Conservation (phyloP, 2,329 filamentous ascomycete genomes). For the Botrytis tulipae region DNA sequence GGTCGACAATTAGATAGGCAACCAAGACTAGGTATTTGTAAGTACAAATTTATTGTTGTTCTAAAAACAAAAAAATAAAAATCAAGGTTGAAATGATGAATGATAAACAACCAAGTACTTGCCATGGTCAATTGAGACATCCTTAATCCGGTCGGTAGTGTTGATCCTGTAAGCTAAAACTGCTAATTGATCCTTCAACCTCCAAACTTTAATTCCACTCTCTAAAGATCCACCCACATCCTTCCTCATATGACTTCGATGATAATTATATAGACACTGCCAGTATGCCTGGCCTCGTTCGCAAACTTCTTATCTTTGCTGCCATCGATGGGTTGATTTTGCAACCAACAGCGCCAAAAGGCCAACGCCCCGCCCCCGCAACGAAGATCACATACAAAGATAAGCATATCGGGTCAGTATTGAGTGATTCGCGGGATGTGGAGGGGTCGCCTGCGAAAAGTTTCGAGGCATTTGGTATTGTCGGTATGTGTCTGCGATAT, state of each 20-base stretch:
- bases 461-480: constrained; percentile 41
- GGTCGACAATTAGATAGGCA: neutral
- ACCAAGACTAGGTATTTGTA: neutral
- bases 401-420: constrained; percentile 29
- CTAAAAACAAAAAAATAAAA: no score
- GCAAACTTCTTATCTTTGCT: constrained; percentile 40
- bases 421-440: constrained; percentile 25
- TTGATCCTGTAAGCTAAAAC: constrained; percentile 17
- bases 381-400: constrained; percentile 38
- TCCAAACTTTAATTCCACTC: constrained; percentile 11
- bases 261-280: constrained; percentile 26
- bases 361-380: constrained; percentile 34
- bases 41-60: neutral
- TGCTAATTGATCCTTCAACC: constrained; percentile 1
- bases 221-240: neutral
- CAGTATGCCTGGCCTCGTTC: constrained; percentile 39
- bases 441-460: constrained; percentile 26
- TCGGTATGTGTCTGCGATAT: constrained; percentile 35
- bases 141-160: neutral
- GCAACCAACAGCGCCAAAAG: constrained; percentile 36
- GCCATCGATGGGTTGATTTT: constrained; percentile 39
- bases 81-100: neutral
- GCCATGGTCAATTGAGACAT: neutral
- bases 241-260: constrained; percentile 22
- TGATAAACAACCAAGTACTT: neutral